Evolutionary conservation across 2,329 filamentous ascomycete genomes (phyloP).

Genomic region (Trichoderma oligosporum): DNA sequence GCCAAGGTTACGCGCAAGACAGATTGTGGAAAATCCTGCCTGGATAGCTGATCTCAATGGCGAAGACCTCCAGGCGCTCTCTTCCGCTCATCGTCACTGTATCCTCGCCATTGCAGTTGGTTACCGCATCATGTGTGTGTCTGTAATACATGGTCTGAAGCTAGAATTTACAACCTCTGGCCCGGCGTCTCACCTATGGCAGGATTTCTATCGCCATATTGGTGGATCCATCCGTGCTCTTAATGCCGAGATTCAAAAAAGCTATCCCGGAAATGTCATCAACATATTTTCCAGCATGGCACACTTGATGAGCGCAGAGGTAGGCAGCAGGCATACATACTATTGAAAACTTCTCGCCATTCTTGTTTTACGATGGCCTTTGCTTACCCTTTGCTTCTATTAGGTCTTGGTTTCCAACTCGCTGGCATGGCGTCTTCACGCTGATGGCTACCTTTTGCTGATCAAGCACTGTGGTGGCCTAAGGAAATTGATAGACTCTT

Average conservation of each 20-base stretch:
- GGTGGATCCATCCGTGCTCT: constrained; percentile 3
- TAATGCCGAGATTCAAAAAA: constrained; percentile 11
- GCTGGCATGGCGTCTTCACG: constrained; percentile 12
- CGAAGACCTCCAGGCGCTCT: constrained; percentile 5
- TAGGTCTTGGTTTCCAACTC: constrained; percentile 11
- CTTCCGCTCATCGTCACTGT: constrained; percentile 3
- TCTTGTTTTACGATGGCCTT: no score
- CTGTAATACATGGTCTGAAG: constrained; percentile 2
- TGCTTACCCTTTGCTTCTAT: neutral
- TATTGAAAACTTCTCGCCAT: neutral
- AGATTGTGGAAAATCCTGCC: constrained; percentile 8
- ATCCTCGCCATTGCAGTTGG: constrained; percentile 12
- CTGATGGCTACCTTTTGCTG: constrained; percentile 7
- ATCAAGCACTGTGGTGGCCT: constrained; percentile 17
- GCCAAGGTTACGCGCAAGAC: constrained; percentile 1
- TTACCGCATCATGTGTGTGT: constrained; percentile 16
- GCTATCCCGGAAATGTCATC: neutral
- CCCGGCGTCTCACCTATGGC: constrained; percentile 10
- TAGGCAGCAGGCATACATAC: no score
- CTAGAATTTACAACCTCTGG: constrained; percentile 7
- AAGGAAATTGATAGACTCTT: constrained; percentile 4
- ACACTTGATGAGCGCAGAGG: constrained; percentile 16
- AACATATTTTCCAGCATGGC: constrained; percentile 16
- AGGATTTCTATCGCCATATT: constrained; percentile 13
- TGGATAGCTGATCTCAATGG: neutral